Conservation (phyloP, 2,329 filamentous ascomycete species). For the Colletotrichum endophyticum region DNA sequence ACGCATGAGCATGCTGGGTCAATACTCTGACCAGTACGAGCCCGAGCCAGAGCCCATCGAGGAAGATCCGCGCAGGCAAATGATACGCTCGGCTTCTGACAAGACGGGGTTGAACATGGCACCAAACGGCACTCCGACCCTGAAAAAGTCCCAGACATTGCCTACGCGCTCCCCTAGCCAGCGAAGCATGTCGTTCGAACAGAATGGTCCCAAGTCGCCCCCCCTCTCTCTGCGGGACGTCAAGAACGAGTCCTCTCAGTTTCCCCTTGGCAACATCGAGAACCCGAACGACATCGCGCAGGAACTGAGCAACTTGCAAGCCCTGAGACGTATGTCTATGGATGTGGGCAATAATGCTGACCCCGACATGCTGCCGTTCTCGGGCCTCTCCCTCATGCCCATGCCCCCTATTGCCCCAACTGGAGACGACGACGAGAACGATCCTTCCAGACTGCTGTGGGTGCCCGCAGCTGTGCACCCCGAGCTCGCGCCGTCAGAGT, state of each 20-base stretch:
- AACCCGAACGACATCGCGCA: constrained; percentile 88
- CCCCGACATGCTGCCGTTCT: constrained; percentile 78
- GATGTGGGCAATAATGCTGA: constrained; percentile 78
- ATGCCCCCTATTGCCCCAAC: constrained; percentile 76
- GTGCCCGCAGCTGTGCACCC: constrained; percentile 94
- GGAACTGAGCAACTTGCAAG: constrained; percentile 90
- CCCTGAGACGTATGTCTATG: constrained; percentile 92
- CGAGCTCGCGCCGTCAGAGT: constrained; percentile 92
- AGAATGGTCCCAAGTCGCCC: constrained; percentile 49
- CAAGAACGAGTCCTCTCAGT: constrained; percentile 72
- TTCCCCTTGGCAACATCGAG: constrained; percentile 88
- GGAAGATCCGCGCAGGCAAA: constrained; percentile 43
- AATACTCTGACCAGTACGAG: constrained; percentile 52
- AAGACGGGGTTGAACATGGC: constrained; percentile 34
- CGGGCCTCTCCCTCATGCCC: constrained; percentile 66
- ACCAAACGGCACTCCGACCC: constrained; percentile 31
- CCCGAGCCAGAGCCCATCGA: constrained; percentile 28
- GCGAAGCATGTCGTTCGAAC: constrained; percentile 44
- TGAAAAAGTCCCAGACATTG: constrained; percentile 50
- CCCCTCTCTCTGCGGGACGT: constrained; percentile 58
- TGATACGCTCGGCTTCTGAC: constrained; percentile 53
- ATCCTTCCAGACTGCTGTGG: constrained; percentile 90
- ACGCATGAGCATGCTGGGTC: constrained; percentile 73
- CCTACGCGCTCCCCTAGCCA: constrained; percentile 44
- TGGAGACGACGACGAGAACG: constrained; percentile 80